Evolutionary conservation across 495 filamentous ascomycete species (phyloP), one percentile per base, ranked within the genome.

Genomic region (Pyronema omphalodes): DNA sequence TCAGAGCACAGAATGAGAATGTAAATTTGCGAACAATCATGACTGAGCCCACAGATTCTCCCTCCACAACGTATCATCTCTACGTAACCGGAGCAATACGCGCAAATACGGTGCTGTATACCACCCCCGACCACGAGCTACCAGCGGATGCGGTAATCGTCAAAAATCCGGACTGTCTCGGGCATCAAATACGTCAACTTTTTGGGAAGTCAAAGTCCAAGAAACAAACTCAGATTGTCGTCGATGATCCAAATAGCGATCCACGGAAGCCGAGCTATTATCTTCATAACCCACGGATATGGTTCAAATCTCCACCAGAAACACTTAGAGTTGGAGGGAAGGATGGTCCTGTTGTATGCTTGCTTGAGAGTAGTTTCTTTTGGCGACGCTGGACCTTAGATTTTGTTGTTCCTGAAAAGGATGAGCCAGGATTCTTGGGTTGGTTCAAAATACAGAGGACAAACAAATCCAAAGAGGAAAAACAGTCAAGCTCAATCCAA

Each of bases 341-440:
- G 50, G 51, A 11, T 9, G 58, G 44, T 12, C 55, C 55, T 4
- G 55, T 61, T 14, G 37, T 62, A 33, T 62, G 60, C 17, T 52
- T 62, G 9, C 41, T 62, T 8, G 8, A 62, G 7, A 54, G 58
- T 9, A 43, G 46, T 15, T 58, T 48, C 46, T 61, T 61, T 35
- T 62, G 60, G 60, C 51, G 60, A 43, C 53, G 55, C 8, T 62
- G 60, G 60, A 62, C 40, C 44, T 19, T 62, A 9, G 58, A 55
- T 46, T 62, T 62, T 40, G 52, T 44, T 37, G 59, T 53, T 5
- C 55, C 58, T 6, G 55, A 54, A 55, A 44, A 56, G 40, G 41
- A 45, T 14, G 46, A 41, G 14, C 11, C 18, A 33, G 7, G 33
- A 33, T 11, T 11, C 18, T n/a, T 3, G 33, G 5, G 48, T 9